Base-by-base conservation (phyloP, 176 grass and related monocot genomes). In the Phoenix roebelenii region DNA sequence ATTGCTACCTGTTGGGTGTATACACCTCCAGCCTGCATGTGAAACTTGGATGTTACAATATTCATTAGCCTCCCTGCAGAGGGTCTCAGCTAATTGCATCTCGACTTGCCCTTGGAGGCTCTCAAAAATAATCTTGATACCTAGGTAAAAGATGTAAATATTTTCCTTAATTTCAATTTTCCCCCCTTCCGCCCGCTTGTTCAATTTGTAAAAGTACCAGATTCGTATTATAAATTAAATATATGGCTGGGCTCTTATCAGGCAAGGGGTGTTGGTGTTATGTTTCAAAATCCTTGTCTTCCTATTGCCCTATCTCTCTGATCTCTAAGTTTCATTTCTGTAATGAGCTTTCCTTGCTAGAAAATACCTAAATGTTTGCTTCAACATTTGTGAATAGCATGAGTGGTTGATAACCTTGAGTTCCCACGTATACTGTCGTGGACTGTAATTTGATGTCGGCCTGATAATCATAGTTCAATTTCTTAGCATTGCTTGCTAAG, bases 1-100 rank as follows among this genome's bases (percentile, higher is more conserved):
- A 69, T 61, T 58, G 63, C 64, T 58, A 24, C 59, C 18, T 77
- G 30, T 62, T 67, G 75, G 65, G 51, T 25, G 35, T 23, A 77
- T 58, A 51, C 57, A 51, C 74, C 26, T 72, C 70, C 67, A 63
- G 48, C 58, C 35, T 51, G 63, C 50, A 18, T 79, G 79, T 81
- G 76, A 86, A 81, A 63, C 76, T 76, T 92, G 88, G 86, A 93
- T 71, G 30, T 76, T 78, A 76, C 58, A 83, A 74, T 75, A 91
- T 93, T 98, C 70, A 70, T 93, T 98, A 81, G 94, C 88, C 88
- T 93, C 88, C 76, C 66, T 74, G 63, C 66, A 75, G 55, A 79
- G 88, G 70, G 58, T 29, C 24, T 48, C 65, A 77, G 66, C 59
- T 60, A 65, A 66, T 70, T 72, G 26, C 71, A 75, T 75, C 64